Evolutionary conservation across 176 grass and related monocot genomes (phyloP).

Genomic region (Alopecurus myosuroides): DNA sequence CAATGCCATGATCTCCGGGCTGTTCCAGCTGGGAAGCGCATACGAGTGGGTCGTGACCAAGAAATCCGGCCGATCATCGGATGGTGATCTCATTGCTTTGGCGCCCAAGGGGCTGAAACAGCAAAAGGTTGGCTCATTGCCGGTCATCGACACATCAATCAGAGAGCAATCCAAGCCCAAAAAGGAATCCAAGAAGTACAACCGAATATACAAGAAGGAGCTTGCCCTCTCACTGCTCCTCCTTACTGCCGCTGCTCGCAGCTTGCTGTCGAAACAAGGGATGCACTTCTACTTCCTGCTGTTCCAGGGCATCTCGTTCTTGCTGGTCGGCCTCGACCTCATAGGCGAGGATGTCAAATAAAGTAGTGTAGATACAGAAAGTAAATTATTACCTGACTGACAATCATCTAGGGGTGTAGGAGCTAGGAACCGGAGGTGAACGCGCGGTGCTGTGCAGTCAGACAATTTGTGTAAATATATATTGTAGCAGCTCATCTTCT

Average conservation of each 20-base stretch:
- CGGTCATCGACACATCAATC: conserved; percentile 12
- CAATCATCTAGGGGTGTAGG: neutral
- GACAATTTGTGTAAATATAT: conserved; percentile 46
- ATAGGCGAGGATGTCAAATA: conserved; percentile 78
- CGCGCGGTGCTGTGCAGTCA: neutral
- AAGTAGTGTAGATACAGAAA: conserved; percentile 4
- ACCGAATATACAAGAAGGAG: conserved; percentile 88
- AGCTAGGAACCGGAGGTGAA: neutral
- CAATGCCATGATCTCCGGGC: conserved; percentile 84
- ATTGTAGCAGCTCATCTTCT: neutral
- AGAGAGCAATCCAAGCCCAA: conserved; percentile 10
- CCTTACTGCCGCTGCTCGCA: conserved; percentile 62
- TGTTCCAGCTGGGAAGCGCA: conserved; percentile 79
- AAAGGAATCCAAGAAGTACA: conserved; percentile 50
- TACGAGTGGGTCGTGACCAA: conserved; percentile 92
- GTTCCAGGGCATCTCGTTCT: conserved; percentile 84
- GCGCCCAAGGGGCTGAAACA: conserved; percentile 21
- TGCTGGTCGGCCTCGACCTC: conserved; percentile 84
- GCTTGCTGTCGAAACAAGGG: conserved; percentile 78
- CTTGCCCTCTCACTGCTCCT: conserved; percentile 71
- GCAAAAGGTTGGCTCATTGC: neutral
- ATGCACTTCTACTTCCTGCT: conserved; percentile 97
- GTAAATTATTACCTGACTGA: neutral
- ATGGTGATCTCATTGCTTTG: conserved; percentile 42
- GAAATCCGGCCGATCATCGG: conserved; percentile 63